A percentile compares a stretch with the other conserved stretches of the same genome.
Evolutionary conservation across 805 yeast genomes (phyloP).

Genomic region (Hanseniaspora hatyaiensis): DNA sequence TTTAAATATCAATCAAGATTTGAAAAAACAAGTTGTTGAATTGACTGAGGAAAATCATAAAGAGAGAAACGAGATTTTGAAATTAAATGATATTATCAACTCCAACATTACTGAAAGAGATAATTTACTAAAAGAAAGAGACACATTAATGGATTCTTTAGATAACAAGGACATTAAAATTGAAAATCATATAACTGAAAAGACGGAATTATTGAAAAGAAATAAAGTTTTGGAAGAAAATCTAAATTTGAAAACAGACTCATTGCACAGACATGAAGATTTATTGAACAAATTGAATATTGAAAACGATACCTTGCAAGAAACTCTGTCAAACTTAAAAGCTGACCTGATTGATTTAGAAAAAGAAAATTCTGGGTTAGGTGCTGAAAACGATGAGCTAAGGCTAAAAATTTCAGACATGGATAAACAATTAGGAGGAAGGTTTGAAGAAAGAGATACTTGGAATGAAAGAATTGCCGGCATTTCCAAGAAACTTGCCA

Average conservation of each 20-base stretch:
- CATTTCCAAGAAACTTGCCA: constrained; percentile 41
- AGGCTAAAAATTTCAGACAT: constrained; percentile 38
- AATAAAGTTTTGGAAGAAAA: constrained; percentile 24
- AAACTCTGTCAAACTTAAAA: constrained; percentile 34
- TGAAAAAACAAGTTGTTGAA: constrained; percentile 43
- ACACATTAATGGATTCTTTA: constrained; percentile 19
- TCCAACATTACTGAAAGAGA: constrained; percentile 33
- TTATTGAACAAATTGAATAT: constrained; percentile 31
- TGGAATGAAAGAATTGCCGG: constrained; percentile 49
- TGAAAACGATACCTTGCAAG: constrained; percentile 27
- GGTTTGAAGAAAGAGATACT: constrained; percentile 39
- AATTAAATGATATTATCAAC: constrained; percentile 41
- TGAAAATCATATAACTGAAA: constrained; percentile 13
- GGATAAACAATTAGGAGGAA: not conserved
- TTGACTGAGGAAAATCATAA: constrained; percentile 51
- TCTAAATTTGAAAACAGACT: constrained; percentile 26
- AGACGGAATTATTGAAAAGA: constrained; percentile 4
- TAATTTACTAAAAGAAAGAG: constrained; percentile 29
- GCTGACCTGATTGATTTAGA: constrained; percentile 46
- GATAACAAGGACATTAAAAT: constrained; percentile 20
- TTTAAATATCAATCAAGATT: constrained; percentile 35
- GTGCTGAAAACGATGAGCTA: constrained; percentile 34
- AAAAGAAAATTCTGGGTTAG: constrained; percentile 43
- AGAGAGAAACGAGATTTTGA: constrained; percentile 47
- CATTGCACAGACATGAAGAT: constrained; percentile 26